Base-by-base conservation (phyloP, 495 filamentous ascomycete species). In the Bryoglossum gracile region DNA sequence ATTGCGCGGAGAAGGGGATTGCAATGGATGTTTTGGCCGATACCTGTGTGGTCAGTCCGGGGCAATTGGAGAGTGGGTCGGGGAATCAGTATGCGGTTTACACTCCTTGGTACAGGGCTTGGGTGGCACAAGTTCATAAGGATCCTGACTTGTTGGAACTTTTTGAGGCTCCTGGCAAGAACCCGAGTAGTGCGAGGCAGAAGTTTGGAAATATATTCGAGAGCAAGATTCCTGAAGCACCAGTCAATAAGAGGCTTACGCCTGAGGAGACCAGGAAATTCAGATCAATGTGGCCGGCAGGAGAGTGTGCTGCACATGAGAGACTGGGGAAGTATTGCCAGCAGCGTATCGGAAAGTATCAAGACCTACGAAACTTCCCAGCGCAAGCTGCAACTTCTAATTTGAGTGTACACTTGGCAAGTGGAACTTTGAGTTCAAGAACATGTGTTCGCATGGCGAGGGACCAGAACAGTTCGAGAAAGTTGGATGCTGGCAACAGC, bases 51-150 rank as follows among this genome's bases (percentile, higher is more conserved):
- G 87, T 95, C 3, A 70, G 76, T 2, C 89, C 90, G 0, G 88
- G 86, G 0, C 62, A 68, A 39, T 60, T 95, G 17, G 57, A 56
- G 5, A 83, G 71, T 8, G 77, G 82, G 8, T 69, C 67, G 4
- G 85, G 87, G 8, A 84, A 76, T 17, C 88, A 90, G 62, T 96
- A 94, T 60, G 75, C 85, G 0, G 85, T 95, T 1, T 95, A 91
- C 53, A 81, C 67, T 2, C 89, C 89, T 0, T 95, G 87, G 88
- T 90, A 75, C 59, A 67, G 81, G 13, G 58, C 84, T 0, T 96
- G 89, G 89, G 57, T 87, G 17, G 69, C 74, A 4, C 78, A 87
- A 51, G 50, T 94, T 9, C 78, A 90, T 39, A 65, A 73, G 11
- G 79, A 92, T 55, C 76, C 75, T 0, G 74, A 84, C 8, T 65